Percentiles rank a stretch among this genome's conserved stretches.
Evolutionary conservation across 345 rosid species (phyloP).

Genomic region (Hibiscus trionum): DNA sequence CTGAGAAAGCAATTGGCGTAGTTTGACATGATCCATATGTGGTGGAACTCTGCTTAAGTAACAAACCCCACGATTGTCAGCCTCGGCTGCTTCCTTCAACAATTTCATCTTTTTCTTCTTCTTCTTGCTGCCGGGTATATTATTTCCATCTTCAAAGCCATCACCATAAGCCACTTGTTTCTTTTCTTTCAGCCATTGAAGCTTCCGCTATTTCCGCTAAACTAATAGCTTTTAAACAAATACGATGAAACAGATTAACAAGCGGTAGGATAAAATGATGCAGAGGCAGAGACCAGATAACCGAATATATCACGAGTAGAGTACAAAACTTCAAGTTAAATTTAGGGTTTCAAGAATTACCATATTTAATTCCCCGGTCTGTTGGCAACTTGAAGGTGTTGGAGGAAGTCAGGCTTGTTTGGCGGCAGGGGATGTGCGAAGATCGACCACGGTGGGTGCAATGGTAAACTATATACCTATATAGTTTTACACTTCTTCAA

Average conservation of each 20-base stretch:
- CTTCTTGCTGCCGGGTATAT: slow-evolving; percentile 1
- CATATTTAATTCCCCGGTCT: background rate
- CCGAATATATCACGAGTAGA: too few relatives aligned
- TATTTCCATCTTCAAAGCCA: slow-evolving; percentile 10
- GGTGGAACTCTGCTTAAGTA: slow-evolving; percentile 88
- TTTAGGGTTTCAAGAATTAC: background rate
- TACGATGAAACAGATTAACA: too few relatives aligned
- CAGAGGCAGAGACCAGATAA: too few relatives aligned
- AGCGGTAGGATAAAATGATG: too few relatives aligned
- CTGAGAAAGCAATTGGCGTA: slow-evolving; percentile 69
- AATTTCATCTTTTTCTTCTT: slow-evolving; percentile 31
- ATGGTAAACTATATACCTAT: too few relatives aligned
- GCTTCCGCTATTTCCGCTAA: background rate
- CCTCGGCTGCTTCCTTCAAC: slow-evolving; percentile 47
- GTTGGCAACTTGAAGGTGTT: background rate
- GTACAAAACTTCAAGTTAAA: too few relatives aligned
- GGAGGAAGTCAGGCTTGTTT: background rate
- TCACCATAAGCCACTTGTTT: slow-evolving; percentile 4
- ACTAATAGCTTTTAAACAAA: too few relatives aligned
- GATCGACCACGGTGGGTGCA: background rate
- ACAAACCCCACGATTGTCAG: slow-evolving; percentile 73
- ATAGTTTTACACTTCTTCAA: too few relatives aligned
- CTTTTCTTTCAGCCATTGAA: background rate
- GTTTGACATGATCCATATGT: slow-evolving; percentile 78
- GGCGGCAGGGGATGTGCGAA: background rate